A percentile compares a stretch with the other conserved stretches of the same genome.
These are phyloP conservation scores for Ophiognomonia clavigignenti-juglandacearum DNA, from an alignment of 2,329 filamentous ascomycete genomes.

Conservation along the genomic window DNA sequence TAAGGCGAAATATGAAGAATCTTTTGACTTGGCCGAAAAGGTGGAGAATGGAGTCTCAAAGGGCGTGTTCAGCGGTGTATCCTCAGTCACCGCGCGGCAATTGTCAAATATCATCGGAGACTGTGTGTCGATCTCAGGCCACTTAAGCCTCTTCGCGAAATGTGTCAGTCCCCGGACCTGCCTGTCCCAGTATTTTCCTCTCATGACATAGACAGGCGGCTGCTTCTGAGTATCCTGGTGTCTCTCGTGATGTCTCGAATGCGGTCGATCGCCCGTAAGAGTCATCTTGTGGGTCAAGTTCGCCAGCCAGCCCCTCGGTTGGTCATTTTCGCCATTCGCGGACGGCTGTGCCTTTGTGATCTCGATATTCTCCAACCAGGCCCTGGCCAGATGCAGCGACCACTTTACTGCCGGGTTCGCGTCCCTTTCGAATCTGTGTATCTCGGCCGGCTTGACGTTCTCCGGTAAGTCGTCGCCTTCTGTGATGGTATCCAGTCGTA, in stretches of 20 bases:
- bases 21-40: constrained; percentile 27
- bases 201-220: constrained; percentile 42
- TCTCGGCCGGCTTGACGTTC: constrained; percentile 49
- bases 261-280: constrained; percentile 29
- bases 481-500: constrained; percentile 59
- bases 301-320: constrained; percentile 47
- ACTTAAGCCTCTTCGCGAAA: constrained; percentile 58
- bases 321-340: constrained; percentile 17
- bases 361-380: constrained; percentile 65
- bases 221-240: constrained; percentile 32
- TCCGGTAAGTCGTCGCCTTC: constrained; percentile 53
- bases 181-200: constrained; percentile 50
- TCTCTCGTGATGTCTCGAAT: constrained; percentile 28
- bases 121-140: constrained; percentile 55
- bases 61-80: constrained; percentile 36
- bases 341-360: constrained; percentile 41
- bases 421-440: constrained; percentile 57
- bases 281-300: constrained; percentile 52
- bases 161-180: constrained; percentile 59
- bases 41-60: constrained; percentile 30
- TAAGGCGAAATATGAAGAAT: constrained; percentile 41
- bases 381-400: constrained; percentile 59
- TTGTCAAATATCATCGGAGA: constrained; percentile 44
- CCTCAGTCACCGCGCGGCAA: constrained; percentile 36
- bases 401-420: constrained; percentile 60